These are phyloP conservation scores for Pythium utonaiense DNA, from an alignment of 352 stramenopile species.

Conservation along the genomic window DNA sequence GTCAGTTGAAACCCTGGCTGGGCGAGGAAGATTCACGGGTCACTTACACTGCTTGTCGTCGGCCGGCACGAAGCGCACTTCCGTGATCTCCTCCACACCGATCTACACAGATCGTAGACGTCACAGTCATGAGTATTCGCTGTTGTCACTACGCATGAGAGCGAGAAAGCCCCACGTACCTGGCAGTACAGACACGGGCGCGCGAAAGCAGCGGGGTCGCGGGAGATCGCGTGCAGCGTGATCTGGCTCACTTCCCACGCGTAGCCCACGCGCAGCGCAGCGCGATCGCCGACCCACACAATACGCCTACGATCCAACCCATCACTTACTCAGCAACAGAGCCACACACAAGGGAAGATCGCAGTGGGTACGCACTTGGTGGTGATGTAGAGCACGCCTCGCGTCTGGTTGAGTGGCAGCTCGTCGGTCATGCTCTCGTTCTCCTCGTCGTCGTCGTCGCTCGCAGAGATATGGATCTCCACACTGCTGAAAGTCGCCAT, in stretches of 20 bases:
- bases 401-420: conserved; percentile 25
- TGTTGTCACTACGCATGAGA: not conserved
- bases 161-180: conserved; percentile 12
- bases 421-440: conserved; percentile 29
- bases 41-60: conserved; percentile 60
- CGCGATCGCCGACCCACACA: conserved; percentile 50
- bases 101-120: conserved; percentile 29
- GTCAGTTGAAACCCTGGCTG: not conserved
- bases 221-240: conserved; percentile 76
- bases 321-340: not conserved
- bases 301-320: conserved; percentile 33
- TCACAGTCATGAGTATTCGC: too few relatives aligned
- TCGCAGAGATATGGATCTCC: conserved; percentile 33
- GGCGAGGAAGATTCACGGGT: not conserved
- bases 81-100: conserved; percentile 55
- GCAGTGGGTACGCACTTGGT: conserved; percentile 28
- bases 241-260: conserved; percentile 70
- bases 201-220: conserved; percentile 57
- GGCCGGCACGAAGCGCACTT: conserved; percentile 72
- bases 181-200: conserved; percentile 80
- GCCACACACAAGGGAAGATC: not conserved
- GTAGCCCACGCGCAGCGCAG: conserved; percentile 45
- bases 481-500: conserved; percentile 46
- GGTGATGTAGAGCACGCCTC: conserved; percentile 36
- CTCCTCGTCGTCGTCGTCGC: conserved; percentile 15